Percentiles rank a stretch among this genome's conserved stretches.
Conservation (phyloP, 1,284 basidiomycete species). For the Coriolopsis trogii region DNA sequence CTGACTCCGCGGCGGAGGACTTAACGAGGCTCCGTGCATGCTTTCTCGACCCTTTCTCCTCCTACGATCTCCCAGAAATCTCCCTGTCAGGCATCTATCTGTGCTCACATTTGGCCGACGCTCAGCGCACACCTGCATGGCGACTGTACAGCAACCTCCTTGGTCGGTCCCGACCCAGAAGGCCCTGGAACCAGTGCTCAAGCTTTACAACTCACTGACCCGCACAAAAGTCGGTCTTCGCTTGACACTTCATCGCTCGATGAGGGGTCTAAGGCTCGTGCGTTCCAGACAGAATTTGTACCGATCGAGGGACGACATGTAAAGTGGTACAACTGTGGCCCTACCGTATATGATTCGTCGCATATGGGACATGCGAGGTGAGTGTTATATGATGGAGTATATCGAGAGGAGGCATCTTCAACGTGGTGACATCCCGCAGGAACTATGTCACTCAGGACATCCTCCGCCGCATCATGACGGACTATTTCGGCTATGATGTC, state of each 20-base stretch:
- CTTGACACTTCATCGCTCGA: constrained; percentile 4
- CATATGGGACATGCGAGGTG: constrained; percentile 99
- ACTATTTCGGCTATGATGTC: constrained; percentile 97
- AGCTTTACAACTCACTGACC: constrained; percentile 95
- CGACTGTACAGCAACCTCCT: constrained; percentile 49
- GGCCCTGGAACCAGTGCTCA: constrained; percentile 67
- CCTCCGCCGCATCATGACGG: constrained; percentile 88
- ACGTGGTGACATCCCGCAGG: constrained; percentile 36
- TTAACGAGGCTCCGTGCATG: constrained; percentile 8
- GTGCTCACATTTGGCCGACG: constrained; percentile 1
- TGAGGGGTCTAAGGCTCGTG: constrained; percentile 14
- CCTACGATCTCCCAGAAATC: background rate
- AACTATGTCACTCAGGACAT: constrained; percentile 99
- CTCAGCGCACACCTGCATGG: constrained; percentile 32
- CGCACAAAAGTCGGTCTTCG: constrained; percentile 73
- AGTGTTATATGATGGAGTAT: constrained; percentile 15
- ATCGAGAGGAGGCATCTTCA: background rate
- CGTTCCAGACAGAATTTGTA: constrained; percentile 76
- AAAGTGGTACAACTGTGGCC: constrained; percentile 99
- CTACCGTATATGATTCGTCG: constrained; percentile 98
- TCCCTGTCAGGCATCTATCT: constrained; percentile 6
- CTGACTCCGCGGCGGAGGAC: constrained; percentile 10
- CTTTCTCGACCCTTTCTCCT: constrained; percentile 2
- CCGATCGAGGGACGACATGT: constrained; percentile 83
- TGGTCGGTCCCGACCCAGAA: constrained; percentile 58